Base-by-base conservation (phyloP, 805 yeast species). In the Candida orba region DNA sequence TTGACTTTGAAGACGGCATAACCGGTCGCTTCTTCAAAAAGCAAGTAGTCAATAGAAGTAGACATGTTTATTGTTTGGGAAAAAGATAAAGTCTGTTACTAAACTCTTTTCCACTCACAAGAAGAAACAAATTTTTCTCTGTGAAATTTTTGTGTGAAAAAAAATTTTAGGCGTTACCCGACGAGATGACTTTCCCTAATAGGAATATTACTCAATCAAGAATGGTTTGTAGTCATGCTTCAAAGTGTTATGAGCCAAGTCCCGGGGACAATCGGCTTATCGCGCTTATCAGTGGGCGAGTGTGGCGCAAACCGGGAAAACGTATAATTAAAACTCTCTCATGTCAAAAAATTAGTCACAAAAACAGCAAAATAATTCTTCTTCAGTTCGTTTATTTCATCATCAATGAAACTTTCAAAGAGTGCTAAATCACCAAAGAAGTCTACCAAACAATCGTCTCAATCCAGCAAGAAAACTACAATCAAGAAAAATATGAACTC, bases 11-110 rank as follows among this genome's bases (percentile, higher is more conserved):
- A 93, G 62, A 93, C 75, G 54, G 95, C 98, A 66, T 91, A 93
- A 56, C 99, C 99, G 42, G 98, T 89, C 48, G 99, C 96, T 75
- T 93, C 98, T 75, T 93, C 99, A 67, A 84, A 91, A 60, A 93
- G 82, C 65, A 93, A 79, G 71, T 80, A 93, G 69, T 93, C 96
- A 67, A 89, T 64, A 60, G 81, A 81, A 56, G 82, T 88, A 86
- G 73, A 72, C 59, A 58, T 60, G 39, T 14, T 29, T 35, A 29
- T 23, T 31, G 5, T 20, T 17, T 17, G 22, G 24, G n/a, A 7
- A 8, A 17, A 32, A 18, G 5, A 9, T 33, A 12, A 23, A 15
- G 27, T 22, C 20, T 20, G 22, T 12, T n/a, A 8, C 23, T 22
- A 9, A 8, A 27, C 13, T 17, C 9, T 24, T 25, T 20, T 18